Evolutionary conservation across 176 grass and related monocot species (phyloP).

Genomic region (Elaeis guineensis): DNA sequence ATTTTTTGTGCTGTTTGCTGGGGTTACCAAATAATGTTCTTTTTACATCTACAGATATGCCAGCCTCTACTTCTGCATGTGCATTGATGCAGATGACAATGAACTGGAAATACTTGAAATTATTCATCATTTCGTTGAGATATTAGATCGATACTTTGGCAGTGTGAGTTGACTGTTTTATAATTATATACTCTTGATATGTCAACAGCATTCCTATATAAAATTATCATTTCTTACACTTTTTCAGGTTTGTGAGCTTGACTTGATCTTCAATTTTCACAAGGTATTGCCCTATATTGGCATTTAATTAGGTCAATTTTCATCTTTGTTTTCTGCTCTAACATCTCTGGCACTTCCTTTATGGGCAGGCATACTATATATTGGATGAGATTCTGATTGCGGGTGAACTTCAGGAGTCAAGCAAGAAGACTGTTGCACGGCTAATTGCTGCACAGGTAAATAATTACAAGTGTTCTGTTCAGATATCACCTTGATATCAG

Average conservation of each 20-base stretch:
- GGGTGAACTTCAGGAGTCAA: slow-evolving; percentile 95
- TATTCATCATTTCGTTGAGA: slow-evolving; percentile 96
- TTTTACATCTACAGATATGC: slow-evolving; percentile 54
- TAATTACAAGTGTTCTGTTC: no score
- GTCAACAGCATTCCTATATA: no score
- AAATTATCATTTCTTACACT: background rate
- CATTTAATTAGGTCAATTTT: no score
- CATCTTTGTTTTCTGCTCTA: no score
- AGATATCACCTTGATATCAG: no score
- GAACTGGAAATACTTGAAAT: slow-evolving; percentile 96
- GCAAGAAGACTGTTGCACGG: slow-evolving; percentile 93
- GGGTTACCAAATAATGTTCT: no score
- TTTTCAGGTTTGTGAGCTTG: slow-evolving; percentile 87
- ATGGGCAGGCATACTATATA: slow-evolving; percentile 86
- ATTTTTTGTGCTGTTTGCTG: no score
- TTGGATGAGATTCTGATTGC: slow-evolving; percentile 94
- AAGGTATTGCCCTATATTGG: slow-evolving; percentile 42
- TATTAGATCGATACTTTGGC: slow-evolving; percentile 96
- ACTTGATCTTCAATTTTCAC: slow-evolving; percentile 99
- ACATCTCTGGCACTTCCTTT: background rate
- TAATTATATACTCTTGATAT: background rate
- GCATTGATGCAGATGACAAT: slow-evolving; percentile 88
- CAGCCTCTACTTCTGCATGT: slow-evolving; percentile 99
- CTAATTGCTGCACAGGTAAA: slow-evolving; percentile 86
- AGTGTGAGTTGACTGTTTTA: slow-evolving; percentile 55